Evolutionary conservation across 1,139 yeast genomes (phyloP).

Genomic region (Candida frijolesensis): DNA sequence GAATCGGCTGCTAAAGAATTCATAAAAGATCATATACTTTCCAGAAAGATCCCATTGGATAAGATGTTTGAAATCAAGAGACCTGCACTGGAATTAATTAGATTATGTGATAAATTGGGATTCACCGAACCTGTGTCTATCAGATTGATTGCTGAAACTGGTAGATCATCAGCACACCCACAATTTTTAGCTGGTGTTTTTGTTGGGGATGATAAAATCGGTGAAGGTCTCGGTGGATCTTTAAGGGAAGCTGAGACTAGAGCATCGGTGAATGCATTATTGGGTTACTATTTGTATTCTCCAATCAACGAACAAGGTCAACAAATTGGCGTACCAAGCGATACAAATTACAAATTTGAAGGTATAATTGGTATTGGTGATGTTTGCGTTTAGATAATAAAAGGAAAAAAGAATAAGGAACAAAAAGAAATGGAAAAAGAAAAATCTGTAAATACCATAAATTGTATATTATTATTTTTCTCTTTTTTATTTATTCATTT

Average conservation of each 20-base stretch:
- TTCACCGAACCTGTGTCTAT: slow-evolving; percentile 71
- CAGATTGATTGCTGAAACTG: slow-evolving; percentile 89
- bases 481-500: neutral
- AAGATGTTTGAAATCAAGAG: slow-evolving; percentile 77
- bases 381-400: slow-evolving; percentile 40
- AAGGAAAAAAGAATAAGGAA: neutral
- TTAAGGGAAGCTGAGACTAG: slow-evolving; percentile 89
- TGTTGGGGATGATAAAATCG: slow-evolving; percentile 78
- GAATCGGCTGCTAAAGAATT: slow-evolving; percentile 63
- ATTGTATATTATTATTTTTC: neutral
- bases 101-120: slow-evolving; percentile 77
- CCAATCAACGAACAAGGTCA: slow-evolving; percentile 57
- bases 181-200: slow-evolving; percentile 91
- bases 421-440: neutral
- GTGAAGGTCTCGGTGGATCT: slow-evolving; percentile 96
- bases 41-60: slow-evolving; percentile 74
- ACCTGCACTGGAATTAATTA: slow-evolving; percentile 84
- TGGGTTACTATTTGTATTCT: slow-evolving; percentile 88
- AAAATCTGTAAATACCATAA: neutral
- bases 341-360: slow-evolving; percentile 43
- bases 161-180: slow-evolving; percentile 82
- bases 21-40: slow-evolving; percentile 70
- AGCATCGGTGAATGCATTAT: slow-evolving; percentile 87
- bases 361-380: slow-evolving; percentile 59
- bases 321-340: slow-evolving; percentile 60